Evolutionary conservation across 1,139 yeast genomes (phyloP).

Genomic region (Nakaseomyces kungkrabaensis): DNA sequence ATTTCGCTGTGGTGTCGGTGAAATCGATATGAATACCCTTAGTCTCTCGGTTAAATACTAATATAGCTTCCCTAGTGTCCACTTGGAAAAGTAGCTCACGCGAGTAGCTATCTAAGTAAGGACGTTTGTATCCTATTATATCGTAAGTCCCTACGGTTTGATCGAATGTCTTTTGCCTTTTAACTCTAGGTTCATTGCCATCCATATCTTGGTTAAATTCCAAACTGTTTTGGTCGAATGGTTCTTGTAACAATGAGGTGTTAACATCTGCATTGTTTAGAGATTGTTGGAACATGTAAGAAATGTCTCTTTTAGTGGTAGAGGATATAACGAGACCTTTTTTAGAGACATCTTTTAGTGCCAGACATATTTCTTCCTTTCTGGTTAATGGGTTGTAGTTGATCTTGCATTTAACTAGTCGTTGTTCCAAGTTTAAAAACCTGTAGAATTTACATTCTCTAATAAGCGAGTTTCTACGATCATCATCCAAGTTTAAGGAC

Average conservation of each 20-base stretch:
- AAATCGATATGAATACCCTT: constrained; percentile 26
- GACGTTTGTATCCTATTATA: constrained; percentile 42
- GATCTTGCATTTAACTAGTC: constrained; percentile 45
- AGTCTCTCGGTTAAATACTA: constrained; percentile 22
- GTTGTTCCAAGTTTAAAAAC: constrained; percentile 65
- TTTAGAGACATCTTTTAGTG: constrained; percentile 39
- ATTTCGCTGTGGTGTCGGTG: constrained; percentile 25
- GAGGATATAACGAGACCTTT: constrained; percentile 32
- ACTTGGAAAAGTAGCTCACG: constrained; percentile 52
- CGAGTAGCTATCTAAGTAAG: constrained; percentile 42
- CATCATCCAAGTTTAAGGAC: constrained; percentile 41
- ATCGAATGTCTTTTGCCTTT: constrained; percentile 5
- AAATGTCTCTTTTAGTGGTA: constrained; percentile 1
- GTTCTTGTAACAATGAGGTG: neutral
- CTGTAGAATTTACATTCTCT: constrained; percentile 72
- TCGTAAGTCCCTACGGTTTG: constrained; percentile 8
- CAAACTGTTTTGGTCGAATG: neutral
- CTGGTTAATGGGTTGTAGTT: constrained; percentile 41
- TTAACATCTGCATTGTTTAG: neutral
- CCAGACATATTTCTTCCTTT: constrained; percentile 47
- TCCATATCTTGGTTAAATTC: neutral
- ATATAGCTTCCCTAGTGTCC: constrained; percentile 26
- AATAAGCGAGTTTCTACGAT: constrained; percentile 42
- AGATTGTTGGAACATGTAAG: neutral
- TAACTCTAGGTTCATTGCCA: constrained; percentile 7